phyloP scores from a whole-genome alignment of 2,329 filamentous ascomycete genomes.

The Ophiostoma ulmi region DNA sequence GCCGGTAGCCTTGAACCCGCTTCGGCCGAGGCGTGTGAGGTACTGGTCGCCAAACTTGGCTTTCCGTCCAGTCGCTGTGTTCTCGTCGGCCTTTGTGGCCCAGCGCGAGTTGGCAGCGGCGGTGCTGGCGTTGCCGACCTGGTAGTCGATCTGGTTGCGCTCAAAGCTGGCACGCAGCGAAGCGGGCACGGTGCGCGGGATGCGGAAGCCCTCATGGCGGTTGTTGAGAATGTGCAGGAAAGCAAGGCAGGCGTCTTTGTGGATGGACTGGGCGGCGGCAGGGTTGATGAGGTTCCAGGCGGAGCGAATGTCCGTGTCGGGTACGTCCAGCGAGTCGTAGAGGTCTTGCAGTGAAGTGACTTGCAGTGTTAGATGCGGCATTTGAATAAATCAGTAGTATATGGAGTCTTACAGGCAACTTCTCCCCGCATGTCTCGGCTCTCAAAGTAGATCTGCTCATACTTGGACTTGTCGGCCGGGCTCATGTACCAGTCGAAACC shows the following conservation, averaged over 20 bases:
- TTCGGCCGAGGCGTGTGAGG: conserved; percentile 80
- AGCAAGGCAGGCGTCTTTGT: conserved; percentile 88
- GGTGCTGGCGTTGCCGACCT: conserved; percentile 68
- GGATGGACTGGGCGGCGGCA: conserved; percentile 72
- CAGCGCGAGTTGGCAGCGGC: conserved; percentile 60
- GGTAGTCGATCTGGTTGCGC: conserved; percentile 94
- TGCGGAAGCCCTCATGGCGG: conserved; percentile 89
- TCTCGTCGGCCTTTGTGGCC: conserved; percentile 72
- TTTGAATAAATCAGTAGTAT: neutral
- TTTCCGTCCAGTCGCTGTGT: conserved; percentile 81
- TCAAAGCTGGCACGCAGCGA: conserved; percentile 90
- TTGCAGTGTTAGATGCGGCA: neutral
- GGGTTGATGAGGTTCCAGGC: conserved; percentile 98
- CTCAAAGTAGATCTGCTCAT: conserved; percentile 94
- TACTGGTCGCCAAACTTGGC: conserved; percentile 98
- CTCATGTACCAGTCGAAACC: conserved; percentile 99
- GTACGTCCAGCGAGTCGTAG: conserved; percentile 73
- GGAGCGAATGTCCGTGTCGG: conserved; percentile 74
- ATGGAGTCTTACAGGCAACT: conserved; percentile 47
- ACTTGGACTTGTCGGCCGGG: conserved; percentile 82
- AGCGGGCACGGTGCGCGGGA: conserved; percentile 84
- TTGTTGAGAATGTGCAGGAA: conserved; percentile 97
- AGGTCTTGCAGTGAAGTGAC: conserved; percentile 71
- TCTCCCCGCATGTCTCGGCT: conserved; percentile 85
- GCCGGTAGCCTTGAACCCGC: conserved; percentile 72